A percentile compares a stretch with the other conserved stretches of the same genome.
Conservation (phyloP, 2,329 filamentous ascomycete species). For the Aspergillus unguis region DNA sequence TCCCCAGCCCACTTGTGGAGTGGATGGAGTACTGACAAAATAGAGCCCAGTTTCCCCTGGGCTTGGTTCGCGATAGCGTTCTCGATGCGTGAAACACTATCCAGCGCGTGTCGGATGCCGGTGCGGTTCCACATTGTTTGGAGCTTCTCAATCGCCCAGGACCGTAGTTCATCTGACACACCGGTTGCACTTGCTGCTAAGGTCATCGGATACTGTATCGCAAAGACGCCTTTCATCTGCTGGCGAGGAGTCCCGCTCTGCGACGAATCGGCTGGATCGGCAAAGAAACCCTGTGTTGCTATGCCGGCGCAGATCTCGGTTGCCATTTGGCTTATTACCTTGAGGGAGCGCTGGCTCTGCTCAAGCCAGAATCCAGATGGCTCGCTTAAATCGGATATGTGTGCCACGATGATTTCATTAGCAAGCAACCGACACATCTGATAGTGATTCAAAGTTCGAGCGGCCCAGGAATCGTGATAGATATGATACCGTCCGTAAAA, state of each 20-base stretch:
- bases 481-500: conserved; percentile 22
- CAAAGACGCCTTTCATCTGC: conserved; percentile 23
- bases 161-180: conserved; percentile 19
- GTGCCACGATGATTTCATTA: conserved; percentile 22
- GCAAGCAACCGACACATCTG: conserved; percentile 20
- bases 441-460: conserved; percentile 22
- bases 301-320: conserved; percentile 21
- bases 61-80: neutral
- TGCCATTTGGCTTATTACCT: conserved; percentile 18
- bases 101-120: neutral
- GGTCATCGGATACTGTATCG: conserved; percentile 22
- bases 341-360: conserved; percentile 17
- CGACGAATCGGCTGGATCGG: conserved; percentile 2
- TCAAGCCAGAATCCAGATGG: conserved; percentile 4
- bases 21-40: neutral
- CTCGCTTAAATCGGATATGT: conserved; percentile 1
- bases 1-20: neutral
- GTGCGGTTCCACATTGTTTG: conserved; percentile 14
- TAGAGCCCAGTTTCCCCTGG: neutral
- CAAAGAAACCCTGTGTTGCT: conserved; percentile 18
- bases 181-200: conserved; percentile 21
- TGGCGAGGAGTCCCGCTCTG: neutral
- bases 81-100: too few relatives aligned
- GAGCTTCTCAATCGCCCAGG: conserved; percentile 21
- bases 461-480: conserved; percentile 23